Conservation (phyloP, 805 yeast species). For the Hanseniaspora vineae region DNA sequence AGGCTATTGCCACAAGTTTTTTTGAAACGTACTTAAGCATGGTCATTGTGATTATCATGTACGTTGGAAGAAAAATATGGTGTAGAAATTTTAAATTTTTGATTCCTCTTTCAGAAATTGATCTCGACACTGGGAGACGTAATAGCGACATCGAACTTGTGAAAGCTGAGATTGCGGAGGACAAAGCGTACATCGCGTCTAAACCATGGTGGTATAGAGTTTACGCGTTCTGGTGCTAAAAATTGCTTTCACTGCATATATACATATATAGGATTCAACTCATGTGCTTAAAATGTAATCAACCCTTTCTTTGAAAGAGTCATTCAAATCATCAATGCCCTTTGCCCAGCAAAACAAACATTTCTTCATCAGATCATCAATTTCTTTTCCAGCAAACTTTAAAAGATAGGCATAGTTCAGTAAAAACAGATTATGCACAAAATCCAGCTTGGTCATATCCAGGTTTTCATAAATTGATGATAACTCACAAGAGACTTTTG, state of each 20-base stretch:
- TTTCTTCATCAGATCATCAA: background rate
- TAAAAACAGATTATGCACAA: background rate
- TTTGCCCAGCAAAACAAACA: background rate
- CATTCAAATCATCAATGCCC: background rate
- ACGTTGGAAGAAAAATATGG: slow-evolving; percentile 45
- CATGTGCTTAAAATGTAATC: no score
- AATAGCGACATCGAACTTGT: slow-evolving; percentile 40
- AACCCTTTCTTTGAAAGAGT: no score
- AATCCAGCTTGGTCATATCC: background rate
- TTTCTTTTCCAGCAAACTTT: background rate
- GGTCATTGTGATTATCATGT: slow-evolving; percentile 47
- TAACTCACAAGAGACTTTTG: background rate
- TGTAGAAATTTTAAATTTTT: slow-evolving; percentile 28
- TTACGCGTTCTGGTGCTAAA: slow-evolving; percentile 36
- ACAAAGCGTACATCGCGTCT: slow-evolving; percentile 27
- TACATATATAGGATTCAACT: no score
- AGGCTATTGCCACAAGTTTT: slow-evolving; percentile 34
- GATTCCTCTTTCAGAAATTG: slow-evolving; percentile 37
- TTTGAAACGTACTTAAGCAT: slow-evolving; percentile 54
- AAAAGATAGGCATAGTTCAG: background rate
- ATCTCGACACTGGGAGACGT: slow-evolving; percentile 52
- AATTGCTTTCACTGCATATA: background rate
- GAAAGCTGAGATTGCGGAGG: slow-evolving; percentile 41
- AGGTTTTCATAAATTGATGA: background rate
- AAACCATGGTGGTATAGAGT: slow-evolving; percentile 36